A percentile compares a stretch with the other conserved stretches of the same genome.
Evolutionary conservation across 768 basidiomycete genomes (phyloP).

Genomic region (Auricularia sp.): DNA sequence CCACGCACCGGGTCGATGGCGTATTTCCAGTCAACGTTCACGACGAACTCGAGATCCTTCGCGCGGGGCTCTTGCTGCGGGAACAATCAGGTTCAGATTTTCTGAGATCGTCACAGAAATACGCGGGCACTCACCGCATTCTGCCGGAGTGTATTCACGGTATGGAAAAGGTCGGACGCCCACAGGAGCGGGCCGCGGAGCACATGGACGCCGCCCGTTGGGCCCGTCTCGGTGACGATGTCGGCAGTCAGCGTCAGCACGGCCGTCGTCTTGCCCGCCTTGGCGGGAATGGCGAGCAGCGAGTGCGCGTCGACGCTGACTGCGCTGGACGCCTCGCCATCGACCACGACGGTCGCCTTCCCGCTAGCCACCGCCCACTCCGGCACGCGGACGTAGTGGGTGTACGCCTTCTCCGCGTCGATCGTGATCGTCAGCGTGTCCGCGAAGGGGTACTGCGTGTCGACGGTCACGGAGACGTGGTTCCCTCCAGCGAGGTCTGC

Average conservation of each 20-base stretch:
- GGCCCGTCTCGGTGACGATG: not conserved
- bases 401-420: not conserved
- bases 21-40: not conserved
- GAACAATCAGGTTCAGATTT: not conserved
- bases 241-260: not conserved
- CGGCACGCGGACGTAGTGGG: constrained; percentile 2
- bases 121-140: not conserved
- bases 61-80: not conserved
- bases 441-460: constrained; percentile 4
- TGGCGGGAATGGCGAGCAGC: not conserved
- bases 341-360: not conserved
- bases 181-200: not conserved
- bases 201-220: not conserved
- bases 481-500: constrained; percentile 27
- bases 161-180: not conserved
- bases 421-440: not conserved
- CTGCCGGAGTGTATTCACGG: not conserved
- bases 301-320: not conserved
- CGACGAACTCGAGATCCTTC: not conserved
- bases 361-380: constrained; percentile 2
- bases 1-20: not conserved
- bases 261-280: not conserved
- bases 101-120: no score
- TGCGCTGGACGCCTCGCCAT: not conserved
- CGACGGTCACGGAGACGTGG: not conserved